Evolutionary conservation across 2,329 filamentous ascomycete genomes (phyloP).

Genomic region (Xylariaceae sp.): DNA sequence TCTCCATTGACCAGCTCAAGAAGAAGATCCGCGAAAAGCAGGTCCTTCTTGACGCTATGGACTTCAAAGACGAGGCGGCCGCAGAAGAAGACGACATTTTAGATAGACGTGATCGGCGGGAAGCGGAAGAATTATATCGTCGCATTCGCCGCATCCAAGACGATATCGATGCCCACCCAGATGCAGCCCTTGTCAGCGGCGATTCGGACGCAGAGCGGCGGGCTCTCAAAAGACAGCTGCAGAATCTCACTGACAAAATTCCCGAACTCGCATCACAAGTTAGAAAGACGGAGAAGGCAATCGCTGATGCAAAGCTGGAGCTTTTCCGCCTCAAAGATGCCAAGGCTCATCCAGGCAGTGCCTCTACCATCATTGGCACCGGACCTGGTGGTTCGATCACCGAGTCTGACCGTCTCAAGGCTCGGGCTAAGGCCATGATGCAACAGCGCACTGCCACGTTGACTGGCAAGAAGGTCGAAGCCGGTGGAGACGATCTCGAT

Average conservation of each 20-base stretch:
- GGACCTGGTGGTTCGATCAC: slow-evolving; percentile 88
- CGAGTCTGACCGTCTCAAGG: slow-evolving; percentile 90
- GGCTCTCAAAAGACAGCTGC: slow-evolving; percentile 81
- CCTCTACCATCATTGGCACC: slow-evolving; percentile 80
- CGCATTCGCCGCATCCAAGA: slow-evolving; percentile 88
- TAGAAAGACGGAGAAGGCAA: slow-evolving; percentile 82
- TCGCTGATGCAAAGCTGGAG: slow-evolving; percentile 86
- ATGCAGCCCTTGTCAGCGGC: slow-evolving; percentile 62
- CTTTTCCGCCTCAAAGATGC: slow-evolving; percentile 91
- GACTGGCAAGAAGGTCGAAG: slow-evolving; percentile 74
- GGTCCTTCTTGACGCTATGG: slow-evolving; percentile 89
- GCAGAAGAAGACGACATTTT: slow-evolving; percentile 88
- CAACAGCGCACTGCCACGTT: slow-evolving; percentile 92
- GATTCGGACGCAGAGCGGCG: slow-evolving; percentile 88
- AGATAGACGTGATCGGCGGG: slow-evolving; percentile 83
- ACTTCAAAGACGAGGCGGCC: slow-evolving; percentile 88
- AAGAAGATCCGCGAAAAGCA: slow-evolving; percentile 95
- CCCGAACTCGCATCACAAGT: slow-evolving; percentile 91
- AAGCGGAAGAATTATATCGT: slow-evolving; percentile 90
- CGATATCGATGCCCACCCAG: slow-evolving; percentile 89
- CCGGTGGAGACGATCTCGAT: slow-evolving; percentile 66
- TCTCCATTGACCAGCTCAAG: slow-evolving; percentile 79
- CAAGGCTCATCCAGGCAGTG: slow-evolving; percentile 81
- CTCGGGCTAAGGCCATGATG: slow-evolving; percentile 96
- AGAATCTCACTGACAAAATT: slow-evolving; percentile 81